A percentile compares a stretch with the other conserved stretches of the same genome.
These are phyloP conservation scores for Paecilomyces sp. DNA, from an alignment of 2,329 filamentous ascomycete species.

Conservation along the genomic window DNA sequence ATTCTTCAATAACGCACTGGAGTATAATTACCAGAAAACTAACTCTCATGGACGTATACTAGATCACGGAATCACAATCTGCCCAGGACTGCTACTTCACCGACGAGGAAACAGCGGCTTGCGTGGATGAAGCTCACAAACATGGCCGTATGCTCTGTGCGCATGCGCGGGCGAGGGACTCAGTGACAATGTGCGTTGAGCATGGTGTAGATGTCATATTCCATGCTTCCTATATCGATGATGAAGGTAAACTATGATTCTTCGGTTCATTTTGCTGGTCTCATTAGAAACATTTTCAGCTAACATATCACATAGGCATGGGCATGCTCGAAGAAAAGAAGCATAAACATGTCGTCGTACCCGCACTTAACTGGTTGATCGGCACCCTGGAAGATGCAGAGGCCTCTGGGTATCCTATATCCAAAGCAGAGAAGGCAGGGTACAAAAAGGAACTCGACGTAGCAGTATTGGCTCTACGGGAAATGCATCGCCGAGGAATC, in stretches of 20 bases:
- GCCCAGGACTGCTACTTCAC: conserved; percentile 42
- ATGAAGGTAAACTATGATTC: conserved; percentile 14
- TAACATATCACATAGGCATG: conserved; percentile 20
- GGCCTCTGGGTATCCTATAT: conserved; percentile 35
- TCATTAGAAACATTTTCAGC: conserved; percentile 17
- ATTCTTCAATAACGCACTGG: neutral
- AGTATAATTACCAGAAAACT: neutral
- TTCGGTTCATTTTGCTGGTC: neutral
- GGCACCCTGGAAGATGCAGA: conserved; percentile 31
- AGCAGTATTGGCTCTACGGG: conserved; percentile 32
- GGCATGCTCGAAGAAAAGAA: conserved; percentile 31
- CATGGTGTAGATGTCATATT: conserved; percentile 44
- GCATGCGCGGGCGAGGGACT: conserved; percentile 39
- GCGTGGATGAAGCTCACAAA: conserved; percentile 41
- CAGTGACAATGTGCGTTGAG: conserved; percentile 36
- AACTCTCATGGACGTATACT: neutral
- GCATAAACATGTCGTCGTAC: conserved; percentile 33
- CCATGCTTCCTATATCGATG: conserved; percentile 41
- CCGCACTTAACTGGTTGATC: conserved; percentile 39
- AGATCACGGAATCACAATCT: conserved; percentile 22
- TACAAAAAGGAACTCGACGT: conserved; percentile 37
- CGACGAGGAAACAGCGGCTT: conserved; percentile 40
- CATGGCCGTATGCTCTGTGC: conserved; percentile 30
- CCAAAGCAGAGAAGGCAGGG: conserved; percentile 38
- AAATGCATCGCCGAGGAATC: conserved; percentile 42